A percentile compares a stretch with the other conserved stretches of the same genome.
phyloP scores from a whole-genome alignment of 139 green algal species.

The Chlamydomonas eustigma region DNA sequence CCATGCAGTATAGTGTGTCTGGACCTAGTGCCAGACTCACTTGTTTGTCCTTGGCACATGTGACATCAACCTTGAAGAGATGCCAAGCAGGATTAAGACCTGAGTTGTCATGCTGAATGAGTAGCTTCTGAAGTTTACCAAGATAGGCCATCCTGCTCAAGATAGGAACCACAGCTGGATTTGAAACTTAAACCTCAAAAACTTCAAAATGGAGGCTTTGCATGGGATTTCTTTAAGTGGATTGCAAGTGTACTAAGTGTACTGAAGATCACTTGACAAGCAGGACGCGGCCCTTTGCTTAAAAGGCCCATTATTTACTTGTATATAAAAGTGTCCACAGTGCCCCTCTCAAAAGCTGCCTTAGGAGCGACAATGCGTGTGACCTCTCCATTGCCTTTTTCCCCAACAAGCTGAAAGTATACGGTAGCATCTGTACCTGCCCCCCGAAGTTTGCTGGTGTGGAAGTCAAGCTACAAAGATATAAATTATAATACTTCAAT shows the following conservation, averaged over 20 bases:
- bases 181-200: background rate
- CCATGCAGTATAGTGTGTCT: too few relatives aligned
- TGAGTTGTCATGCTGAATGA: constrained; percentile 48
- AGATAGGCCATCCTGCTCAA: constrained; percentile 18
- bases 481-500: background rate
- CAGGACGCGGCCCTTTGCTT: background rate
- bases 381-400: constrained; percentile 7
- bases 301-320: background rate
- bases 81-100: constrained; percentile 46
- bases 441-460: constrained; percentile 36
- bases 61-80: constrained; percentile 37
- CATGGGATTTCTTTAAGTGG: too few relatives aligned
- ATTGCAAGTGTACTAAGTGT: too few relatives aligned
- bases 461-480: constrained; percentile 40
- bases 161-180: background rate
- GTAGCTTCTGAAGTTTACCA: constrained; percentile 27
- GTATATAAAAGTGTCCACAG: constrained; percentile 37
- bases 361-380: constrained; percentile 25
- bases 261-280: too few relatives aligned
- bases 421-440: constrained; percentile 56
- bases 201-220: background rate
- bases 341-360: constrained; percentile 49
- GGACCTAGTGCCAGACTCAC: too few relatives aligned
- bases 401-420: constrained; percentile 41
- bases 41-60: constrained; percentile 19